phyloP scores from a whole-genome alignment of 2,329 filamentous ascomycete species.

The Alternaria consortialis region DNA sequence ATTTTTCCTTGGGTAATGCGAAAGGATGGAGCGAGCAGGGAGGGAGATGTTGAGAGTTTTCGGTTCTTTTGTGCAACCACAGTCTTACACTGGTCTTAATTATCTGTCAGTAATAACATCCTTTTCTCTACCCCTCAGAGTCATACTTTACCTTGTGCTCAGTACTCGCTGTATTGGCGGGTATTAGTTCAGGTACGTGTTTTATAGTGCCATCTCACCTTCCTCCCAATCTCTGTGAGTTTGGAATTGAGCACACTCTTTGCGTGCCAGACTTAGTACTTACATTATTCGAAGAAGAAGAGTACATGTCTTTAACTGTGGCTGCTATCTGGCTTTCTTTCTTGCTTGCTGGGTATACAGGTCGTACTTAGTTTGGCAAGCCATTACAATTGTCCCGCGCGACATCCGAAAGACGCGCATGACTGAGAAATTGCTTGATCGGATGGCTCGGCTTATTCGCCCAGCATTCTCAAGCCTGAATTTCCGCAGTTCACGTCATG shows the following conservation, averaged over 20 bases:
- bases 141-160: not conserved
- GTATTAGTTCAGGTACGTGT: too few relatives aligned
- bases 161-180: too few relatives aligned
- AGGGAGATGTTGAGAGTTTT: not conserved
- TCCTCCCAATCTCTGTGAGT: not conserved
- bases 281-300: too few relatives aligned
- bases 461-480: not conserved
- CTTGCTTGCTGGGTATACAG: too few relatives aligned
- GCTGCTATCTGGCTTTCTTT: too few relatives aligned
- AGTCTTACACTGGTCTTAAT: not conserved
- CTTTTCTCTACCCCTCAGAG: not conserved
- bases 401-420: too few relatives aligned
- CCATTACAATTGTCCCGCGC: too few relatives aligned
- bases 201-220: too few relatives aligned
- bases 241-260: not conserved
- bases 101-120: not conserved
- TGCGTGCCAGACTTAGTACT: not conserved
- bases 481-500: not conserved
- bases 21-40: not conserved
- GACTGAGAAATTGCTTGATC: not conserved
- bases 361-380: too few relatives aligned
- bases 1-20: not conserved
- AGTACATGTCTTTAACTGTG: too few relatives aligned
- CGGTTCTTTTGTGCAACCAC: not conserved
- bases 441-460: not conserved